Conservation (phyloP, 225 moss, liverwort and hornwort species). For the Sphagnum contortum region DNA sequence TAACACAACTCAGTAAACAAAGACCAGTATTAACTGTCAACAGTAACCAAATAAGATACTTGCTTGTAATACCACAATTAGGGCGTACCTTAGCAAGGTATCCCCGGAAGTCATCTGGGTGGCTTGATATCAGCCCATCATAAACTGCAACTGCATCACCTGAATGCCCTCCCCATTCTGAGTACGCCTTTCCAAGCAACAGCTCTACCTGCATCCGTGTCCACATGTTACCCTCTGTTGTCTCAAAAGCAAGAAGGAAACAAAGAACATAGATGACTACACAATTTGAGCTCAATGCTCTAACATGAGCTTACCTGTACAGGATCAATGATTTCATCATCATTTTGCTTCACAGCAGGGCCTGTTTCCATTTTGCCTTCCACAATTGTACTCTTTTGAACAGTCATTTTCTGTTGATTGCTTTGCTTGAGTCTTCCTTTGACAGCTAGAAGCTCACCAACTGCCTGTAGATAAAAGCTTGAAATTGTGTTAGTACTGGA, state of each 20-base stretch:
- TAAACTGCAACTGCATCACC: constrained; percentile 90
- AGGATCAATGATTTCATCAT: constrained; percentile 62
- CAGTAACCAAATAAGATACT: not conserved
- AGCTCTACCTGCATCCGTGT: constrained; percentile 56
- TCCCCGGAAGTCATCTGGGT: constrained; percentile 80
- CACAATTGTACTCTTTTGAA: constrained; percentile 14
- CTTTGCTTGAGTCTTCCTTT: constrained; percentile 51
- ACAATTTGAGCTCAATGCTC: no score
- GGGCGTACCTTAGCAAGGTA: constrained; percentile 77
- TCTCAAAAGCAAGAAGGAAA: no score
- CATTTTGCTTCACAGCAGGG: constrained; percentile 6
- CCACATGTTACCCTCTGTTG: not conserved
- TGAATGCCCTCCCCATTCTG: constrained; percentile 74
- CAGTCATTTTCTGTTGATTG: constrained; percentile 19
- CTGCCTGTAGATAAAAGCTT: constrained; percentile 38
- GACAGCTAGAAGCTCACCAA: constrained; percentile 78
- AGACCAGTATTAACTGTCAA: not conserved
- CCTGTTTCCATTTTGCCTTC: not conserved
- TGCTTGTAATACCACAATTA: not conserved
- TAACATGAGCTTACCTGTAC: constrained; percentile 37
- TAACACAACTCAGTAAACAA: not conserved
- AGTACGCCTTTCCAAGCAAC: constrained; percentile 85
- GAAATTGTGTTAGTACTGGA: no score
- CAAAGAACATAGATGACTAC: no score
- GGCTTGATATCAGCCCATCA: constrained; percentile 62